These are phyloP conservation scores for Luffa aegyptiaca DNA, from an alignment of 306 rosid genomes.

Conservation along the genomic window DNA sequence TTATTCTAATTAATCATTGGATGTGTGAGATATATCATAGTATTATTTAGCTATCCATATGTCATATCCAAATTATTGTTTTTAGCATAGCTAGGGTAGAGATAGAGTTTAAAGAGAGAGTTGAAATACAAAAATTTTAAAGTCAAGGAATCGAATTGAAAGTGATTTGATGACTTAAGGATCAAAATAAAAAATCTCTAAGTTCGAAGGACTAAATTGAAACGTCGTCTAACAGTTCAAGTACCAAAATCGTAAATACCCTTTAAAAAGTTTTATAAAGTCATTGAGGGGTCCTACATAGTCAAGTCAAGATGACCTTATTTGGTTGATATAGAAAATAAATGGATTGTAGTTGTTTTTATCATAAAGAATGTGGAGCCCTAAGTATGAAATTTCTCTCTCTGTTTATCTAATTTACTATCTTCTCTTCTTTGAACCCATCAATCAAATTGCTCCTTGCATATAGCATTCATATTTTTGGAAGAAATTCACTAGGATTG, in stretches of 20 bases:
- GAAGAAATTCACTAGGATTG: not conserved
- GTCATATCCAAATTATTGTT: not conserved
- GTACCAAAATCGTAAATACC: not conserved
- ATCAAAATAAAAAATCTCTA: not conserved
- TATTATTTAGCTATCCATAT: not conserved
- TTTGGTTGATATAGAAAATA: not conserved
- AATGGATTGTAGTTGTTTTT: not conserved
- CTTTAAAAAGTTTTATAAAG: not conserved
- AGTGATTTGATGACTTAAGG: not conserved
- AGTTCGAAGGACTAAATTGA: not conserved
- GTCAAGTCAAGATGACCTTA: not conserved
- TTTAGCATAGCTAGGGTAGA: not conserved
- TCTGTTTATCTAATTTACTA: not conserved
- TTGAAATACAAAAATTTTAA: not conserved
- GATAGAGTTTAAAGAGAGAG: not conserved
- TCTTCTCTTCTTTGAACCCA: not conserved
- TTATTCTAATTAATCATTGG: too few species aligned
- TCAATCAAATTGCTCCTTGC: not conserved
- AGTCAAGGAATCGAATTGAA: not conserved
- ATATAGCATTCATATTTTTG: not conserved
- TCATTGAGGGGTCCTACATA: not conserved
- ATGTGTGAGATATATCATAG: too few species aligned
- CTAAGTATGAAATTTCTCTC: not conserved
- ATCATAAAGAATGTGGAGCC: not conserved
- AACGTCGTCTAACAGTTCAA: not conserved